Evolutionary conservation across 495 filamentous ascomycete genomes (phyloP).

Genomic region (Penicillium crystallinum): DNA sequence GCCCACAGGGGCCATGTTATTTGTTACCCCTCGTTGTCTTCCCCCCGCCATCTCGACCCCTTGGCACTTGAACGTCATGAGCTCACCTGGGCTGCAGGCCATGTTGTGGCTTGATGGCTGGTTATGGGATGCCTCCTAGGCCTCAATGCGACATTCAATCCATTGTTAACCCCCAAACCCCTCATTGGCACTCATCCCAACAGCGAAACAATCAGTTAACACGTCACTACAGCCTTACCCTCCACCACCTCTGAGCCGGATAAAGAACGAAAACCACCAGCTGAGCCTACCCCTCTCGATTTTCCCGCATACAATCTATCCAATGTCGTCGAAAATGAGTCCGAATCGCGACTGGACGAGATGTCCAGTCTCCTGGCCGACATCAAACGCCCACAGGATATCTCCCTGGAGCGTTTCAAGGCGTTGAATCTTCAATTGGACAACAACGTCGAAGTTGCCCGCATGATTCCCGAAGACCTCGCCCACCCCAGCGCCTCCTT

Average conservation of each 20-base stretch:
- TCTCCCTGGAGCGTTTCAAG: constrained; percentile 44
- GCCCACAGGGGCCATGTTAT: not conserved
- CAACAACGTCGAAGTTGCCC: constrained; percentile 35
- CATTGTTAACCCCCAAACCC: not conserved
- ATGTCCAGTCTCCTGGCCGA: constrained; percentile 39
- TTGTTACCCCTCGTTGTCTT: not conserved
- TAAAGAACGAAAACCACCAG: constrained; percentile 41
- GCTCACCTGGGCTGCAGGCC: not conserved
- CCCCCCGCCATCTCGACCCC: not conserved
- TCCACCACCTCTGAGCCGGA: constrained; percentile 35
- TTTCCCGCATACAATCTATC: constrained; percentile 43
- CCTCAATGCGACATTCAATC: not conserved
- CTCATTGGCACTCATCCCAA: not conserved
- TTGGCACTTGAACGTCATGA: not conserved
- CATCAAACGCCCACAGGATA: constrained; percentile 51
- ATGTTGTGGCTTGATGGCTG: not conserved
- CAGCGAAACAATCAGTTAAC: not conserved
- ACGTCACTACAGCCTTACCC: constrained; percentile 24
- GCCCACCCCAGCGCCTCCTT: constrained; percentile 39
- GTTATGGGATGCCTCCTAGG: not conserved
- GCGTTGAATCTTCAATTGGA: constrained; percentile 49
- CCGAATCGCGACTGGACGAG: constrained; percentile 27
- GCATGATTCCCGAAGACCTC: constrained; percentile 40
- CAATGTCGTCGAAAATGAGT: constrained; percentile 18
- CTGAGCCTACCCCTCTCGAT: constrained; percentile 43